Evolutionary conservation across 441 rosid genomes (phyloP).

Genomic region (Eruca vesicaria): DNA sequence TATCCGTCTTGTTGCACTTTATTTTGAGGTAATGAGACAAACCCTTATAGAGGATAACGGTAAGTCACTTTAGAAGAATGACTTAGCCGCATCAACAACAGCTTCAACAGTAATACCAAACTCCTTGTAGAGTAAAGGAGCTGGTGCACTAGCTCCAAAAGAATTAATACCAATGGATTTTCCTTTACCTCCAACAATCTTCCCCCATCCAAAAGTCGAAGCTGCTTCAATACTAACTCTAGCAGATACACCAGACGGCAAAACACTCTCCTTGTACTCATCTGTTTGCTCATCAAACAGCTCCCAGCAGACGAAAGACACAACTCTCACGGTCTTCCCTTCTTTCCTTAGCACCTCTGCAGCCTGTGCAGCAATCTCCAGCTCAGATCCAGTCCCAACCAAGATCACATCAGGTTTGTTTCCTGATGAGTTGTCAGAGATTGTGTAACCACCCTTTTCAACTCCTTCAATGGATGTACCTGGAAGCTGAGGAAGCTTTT

Average conservation of each 20-base stretch:
- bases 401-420: constrained; percentile 59
- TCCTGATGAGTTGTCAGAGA: constrained; percentile 49
- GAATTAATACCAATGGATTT: constrained; percentile 52
- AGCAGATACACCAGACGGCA: constrained; percentile 48
- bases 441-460: constrained; percentile 52
- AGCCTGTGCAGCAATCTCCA: constrained; percentile 55
- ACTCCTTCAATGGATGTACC: constrained; percentile 61
- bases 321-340: constrained; percentile 58
- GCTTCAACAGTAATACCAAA: constrained; percentile 53
- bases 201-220: constrained; percentile 61
- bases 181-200: constrained; percentile 49
- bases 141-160: constrained; percentile 63
- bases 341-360: constrained; percentile 50
- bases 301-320: constrained; percentile 60
- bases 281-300: constrained; percentile 50
- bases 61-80: constrained; percentile 31
- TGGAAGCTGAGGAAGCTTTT: constrained; percentile 53
- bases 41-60: neutral
- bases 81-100: constrained; percentile 50
- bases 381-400: constrained; percentile 61
- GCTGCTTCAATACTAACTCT: constrained; percentile 63
- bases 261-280: constrained; percentile 53
- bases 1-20: constrained; percentile 19
- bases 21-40: constrained; percentile 25
- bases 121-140: constrained; percentile 46